Evolutionary conservation across 805 yeast species (phyloP).

Genomic region (Saturnispora dispora): DNA sequence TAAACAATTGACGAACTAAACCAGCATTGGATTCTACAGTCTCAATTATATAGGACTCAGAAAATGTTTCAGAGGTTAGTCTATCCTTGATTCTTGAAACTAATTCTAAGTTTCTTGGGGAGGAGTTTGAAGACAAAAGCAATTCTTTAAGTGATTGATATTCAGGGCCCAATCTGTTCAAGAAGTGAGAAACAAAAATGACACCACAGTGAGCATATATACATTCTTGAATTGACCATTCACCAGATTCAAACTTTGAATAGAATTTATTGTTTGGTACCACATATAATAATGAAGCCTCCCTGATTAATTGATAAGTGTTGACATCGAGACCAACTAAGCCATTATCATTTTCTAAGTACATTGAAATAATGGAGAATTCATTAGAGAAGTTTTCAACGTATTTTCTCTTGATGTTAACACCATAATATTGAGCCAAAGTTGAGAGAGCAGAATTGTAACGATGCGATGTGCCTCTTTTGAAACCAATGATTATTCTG

Average conservation of each 20-base stretch:
- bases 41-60: constrained; percentile 73
- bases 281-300: constrained; percentile 85
- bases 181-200: constrained; percentile 86
- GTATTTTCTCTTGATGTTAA: constrained; percentile 78
- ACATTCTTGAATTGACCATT: constrained; percentile 86
- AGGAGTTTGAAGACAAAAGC: constrained; percentile 45
- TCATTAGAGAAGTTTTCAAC: constrained; percentile 93
- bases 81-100: constrained; percentile 76
- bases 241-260: constrained; percentile 59
- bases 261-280: constrained; percentile 82
- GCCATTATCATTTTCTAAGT: constrained; percentile 56
- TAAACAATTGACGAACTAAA: constrained; percentile 72
- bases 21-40: constrained; percentile 62
- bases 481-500: constrained; percentile 81
- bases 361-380: constrained; percentile 76
- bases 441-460: constrained; percentile 82
- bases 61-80: constrained; percentile 86
- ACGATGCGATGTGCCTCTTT: constrained; percentile 74
- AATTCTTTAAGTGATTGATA: constrained; percentile 53
- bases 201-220: constrained; percentile 91
- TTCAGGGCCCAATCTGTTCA: constrained; percentile 90
- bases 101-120: constrained; percentile 64
- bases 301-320: constrained; percentile 83
- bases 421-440: constrained; percentile 80
- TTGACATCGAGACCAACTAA: constrained; percentile 45